phyloP scores from a whole-genome alignment of 331 rosid genomes.

The Pyracantha coccinea region DNA sequence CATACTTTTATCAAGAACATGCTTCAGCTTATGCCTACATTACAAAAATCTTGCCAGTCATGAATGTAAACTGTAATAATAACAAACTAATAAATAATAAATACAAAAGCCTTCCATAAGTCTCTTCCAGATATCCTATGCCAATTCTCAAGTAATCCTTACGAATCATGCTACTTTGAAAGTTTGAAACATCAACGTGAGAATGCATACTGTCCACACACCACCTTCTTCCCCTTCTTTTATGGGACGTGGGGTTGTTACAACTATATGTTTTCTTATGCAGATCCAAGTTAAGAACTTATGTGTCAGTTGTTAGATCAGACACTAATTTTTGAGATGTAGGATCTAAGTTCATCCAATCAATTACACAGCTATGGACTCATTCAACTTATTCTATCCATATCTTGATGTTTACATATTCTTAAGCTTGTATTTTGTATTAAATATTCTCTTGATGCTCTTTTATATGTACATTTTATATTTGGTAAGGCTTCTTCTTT shows the following conservation, averaged over 20 bases:
- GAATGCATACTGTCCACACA: neutral
- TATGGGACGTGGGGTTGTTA: neutral
- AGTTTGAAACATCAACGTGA: neutral
- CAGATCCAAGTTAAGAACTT: neutral
- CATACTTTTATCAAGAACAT: neutral
- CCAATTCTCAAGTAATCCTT: neutral
- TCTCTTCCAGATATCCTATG: neutral
- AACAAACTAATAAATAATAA: neutral
- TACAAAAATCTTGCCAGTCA: neutral
- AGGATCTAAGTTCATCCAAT: neutral
- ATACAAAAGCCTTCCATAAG: neutral
- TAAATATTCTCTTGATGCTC: neutral
- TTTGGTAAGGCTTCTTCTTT: neutral
- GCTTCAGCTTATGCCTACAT: neutral
- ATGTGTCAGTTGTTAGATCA: neutral
- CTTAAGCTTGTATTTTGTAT: neutral
- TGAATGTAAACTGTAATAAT: neutral
- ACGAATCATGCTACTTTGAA: neutral
- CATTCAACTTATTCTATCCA: neutral
- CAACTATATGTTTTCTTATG: neutral
- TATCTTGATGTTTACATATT: neutral
- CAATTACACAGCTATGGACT: neutral
- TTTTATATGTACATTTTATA: neutral
- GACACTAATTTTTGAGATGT: neutral
- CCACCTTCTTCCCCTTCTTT: neutral